Evolutionary conservation across 2,329 filamentous ascomycete genomes (phyloP).

Genomic region (Apiospora pterosperma): DNA sequence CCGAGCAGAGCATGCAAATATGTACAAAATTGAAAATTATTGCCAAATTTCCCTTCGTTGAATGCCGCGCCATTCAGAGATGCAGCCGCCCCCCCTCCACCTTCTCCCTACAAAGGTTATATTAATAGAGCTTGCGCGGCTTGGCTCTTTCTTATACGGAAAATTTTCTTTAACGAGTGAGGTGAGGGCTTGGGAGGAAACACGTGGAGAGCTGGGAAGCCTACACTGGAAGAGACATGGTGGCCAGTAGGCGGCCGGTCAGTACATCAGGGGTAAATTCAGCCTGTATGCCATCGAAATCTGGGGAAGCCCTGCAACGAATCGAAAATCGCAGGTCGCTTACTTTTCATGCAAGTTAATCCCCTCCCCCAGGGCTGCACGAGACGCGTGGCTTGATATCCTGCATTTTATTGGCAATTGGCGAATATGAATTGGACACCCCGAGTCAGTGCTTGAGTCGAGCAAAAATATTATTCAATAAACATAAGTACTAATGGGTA

Average conservation of each 20-base stretch:
- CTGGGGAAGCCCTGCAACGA: background rate
- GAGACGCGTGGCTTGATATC: background rate
- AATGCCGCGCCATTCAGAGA: background rate
- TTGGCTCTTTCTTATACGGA: background rate
- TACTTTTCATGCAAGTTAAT: background rate
- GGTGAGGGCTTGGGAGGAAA: background rate
- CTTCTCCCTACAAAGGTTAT: too few relatives aligned
- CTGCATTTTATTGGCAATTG: background rate
- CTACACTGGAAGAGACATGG: background rate
- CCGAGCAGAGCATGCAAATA: background rate
- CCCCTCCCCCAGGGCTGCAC: background rate
- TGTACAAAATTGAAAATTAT: background rate
- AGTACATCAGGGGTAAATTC: background rate
- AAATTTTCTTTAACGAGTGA: background rate
- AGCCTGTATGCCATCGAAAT: background rate
- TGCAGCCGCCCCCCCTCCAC: too few relatives aligned
- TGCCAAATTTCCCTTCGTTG: background rate
- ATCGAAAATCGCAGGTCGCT: background rate
- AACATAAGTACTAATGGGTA: conserved; percentile 5
- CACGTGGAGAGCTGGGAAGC: background rate
- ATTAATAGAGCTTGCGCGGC: background rate
- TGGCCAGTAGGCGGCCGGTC: background rate
- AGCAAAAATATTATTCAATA: background rate
- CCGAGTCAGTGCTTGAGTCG: background rate
- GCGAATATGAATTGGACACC: background rate